Evolutionary conservation across 371 early-diverging fungal species (phyloP).

Genomic region (Apophysomyces sp.): DNA sequence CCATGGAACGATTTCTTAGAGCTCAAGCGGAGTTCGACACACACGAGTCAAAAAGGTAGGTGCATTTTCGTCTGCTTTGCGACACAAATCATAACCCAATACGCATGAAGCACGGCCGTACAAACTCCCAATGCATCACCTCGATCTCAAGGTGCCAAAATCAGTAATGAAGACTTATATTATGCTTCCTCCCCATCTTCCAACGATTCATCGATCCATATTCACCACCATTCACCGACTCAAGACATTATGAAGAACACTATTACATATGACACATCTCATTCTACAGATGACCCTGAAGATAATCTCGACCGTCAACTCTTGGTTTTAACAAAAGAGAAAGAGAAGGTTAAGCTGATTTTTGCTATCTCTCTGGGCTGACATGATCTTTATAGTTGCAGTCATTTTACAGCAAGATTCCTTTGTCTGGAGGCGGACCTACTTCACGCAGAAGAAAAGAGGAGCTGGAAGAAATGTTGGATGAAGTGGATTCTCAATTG

Average conservation of each 20-base stretch:
- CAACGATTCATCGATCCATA: background rate
- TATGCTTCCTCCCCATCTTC: conserved; percentile 1
- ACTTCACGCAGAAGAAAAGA: conserved; percentile 52
- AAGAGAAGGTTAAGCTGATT: conserved; percentile 4
- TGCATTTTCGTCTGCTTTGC: background rate
- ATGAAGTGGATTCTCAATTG: conserved; percentile 39
- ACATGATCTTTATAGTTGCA: conserved; percentile 25
- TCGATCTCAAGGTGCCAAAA: background rate
- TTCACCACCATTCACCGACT: background rate
- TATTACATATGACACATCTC: background rate
- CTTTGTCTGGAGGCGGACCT: conserved; percentile 55
- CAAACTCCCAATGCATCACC: conserved; percentile 1
- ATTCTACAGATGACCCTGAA: background rate
- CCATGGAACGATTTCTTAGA: conserved; percentile 6
- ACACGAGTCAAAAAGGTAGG: background rate
- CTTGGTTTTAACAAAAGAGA: conserved; percentile 3
- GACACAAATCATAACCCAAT: background rate
- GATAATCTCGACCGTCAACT: conserved; percentile 8
- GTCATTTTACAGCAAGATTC: conserved; percentile 57
- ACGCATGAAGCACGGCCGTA: background rate
- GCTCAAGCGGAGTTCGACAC: background rate
- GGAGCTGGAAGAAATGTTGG: conserved; percentile 54
- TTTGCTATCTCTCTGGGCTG: background rate
- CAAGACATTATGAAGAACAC: background rate
- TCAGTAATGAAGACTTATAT: background rate